Percentiles rank a stretch among this genome's conserved stretches.
Evolutionary conservation across 768 basidiomycete genomes (phyloP).

Genomic region (Naganishia friedmannii): DNA sequence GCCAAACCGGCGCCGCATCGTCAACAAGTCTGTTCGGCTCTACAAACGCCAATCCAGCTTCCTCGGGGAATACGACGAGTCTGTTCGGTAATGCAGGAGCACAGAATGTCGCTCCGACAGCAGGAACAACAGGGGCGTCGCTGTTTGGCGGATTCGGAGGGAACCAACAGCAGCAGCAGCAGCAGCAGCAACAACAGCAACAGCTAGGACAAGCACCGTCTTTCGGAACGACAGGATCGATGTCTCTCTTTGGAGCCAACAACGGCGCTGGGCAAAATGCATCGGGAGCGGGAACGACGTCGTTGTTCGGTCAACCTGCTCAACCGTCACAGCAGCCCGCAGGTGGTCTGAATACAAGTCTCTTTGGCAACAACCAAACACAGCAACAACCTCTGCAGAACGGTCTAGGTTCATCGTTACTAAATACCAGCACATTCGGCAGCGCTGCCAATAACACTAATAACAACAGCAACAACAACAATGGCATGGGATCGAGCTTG

Average conservation of each 20-base stretch:
- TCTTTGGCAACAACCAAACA: slow-evolving; percentile 5
- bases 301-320: slow-evolving; percentile 7
- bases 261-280: neutral
- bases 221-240: slow-evolving; percentile 3
- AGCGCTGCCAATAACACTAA: neutral
- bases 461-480: neutral
- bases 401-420: neutral
- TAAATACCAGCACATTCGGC: neutral
- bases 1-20: neutral
- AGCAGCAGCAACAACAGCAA: neutral
- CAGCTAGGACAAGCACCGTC: slow-evolving; percentile 4
- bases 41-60: neutral
- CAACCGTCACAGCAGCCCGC: slow-evolving; percentile 13
- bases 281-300: neutral
- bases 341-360: neutral
- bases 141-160: too few relatives aligned
- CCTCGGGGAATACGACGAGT: neutral
- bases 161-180: too few relatives aligned
- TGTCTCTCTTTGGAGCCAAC: neutral
- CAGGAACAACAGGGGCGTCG: too few relatives aligned
- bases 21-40: slow-evolving; percentile 16
- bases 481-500: neutral
- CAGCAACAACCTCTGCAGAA: neutral
- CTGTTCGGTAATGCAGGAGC: neutral
- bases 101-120: too few relatives aligned